Base-by-base conservation (phyloP, 805 yeast genomes). In the Komagataella pseudopastoris region DNA sequence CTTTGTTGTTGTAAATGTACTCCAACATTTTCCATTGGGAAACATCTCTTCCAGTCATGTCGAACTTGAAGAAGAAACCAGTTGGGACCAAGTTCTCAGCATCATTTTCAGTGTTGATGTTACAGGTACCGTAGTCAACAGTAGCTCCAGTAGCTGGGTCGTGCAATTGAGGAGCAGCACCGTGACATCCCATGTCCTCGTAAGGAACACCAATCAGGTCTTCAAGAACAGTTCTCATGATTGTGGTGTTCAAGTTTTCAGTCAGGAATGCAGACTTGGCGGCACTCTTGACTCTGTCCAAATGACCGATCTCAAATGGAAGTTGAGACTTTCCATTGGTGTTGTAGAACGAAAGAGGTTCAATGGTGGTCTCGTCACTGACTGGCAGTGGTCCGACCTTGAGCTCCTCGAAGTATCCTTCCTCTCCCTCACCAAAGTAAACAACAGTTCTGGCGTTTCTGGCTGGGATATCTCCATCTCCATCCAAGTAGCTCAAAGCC, bases 81-180 rank as follows among this genome's bases (percentile, higher is more conserved):
- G 56, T 55, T 5, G 59, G 54, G 14, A 56, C 45, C 17, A 61
- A 51, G 52, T 61, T 63, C 48, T 52, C 58, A 23, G 63, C 60
- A 47, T 53, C 61, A 23, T 50, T 20, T 2, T 8, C 14, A 23
- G 30, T 24, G 36, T n/a, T 16, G 17, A 22, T 12, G 24, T 36
- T 47, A 22, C 49, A 44, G 8, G 51, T 47, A n/a, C 18, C 52
- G 47, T 50, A 51, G 24, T 47, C 44, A 20, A 23, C 18, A 16
- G 23, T 3, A 16, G 44, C 14, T 4, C 44, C 44, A 12, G 52
- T 51, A 17, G 43, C 52, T 18, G 36, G 44, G 45, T 51, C 51
- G 44, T 20, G 48, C n/a, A 24, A 18, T n/a, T 47, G 23, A 14
- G 52, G 52, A 36, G 47, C 52, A n/a, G 47, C 44, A 23, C 44